These are phyloP conservation scores for Tylopilus sp. DNA, from an alignment of 1,284 basidiomycete species.

Conservation along the genomic window DNA sequence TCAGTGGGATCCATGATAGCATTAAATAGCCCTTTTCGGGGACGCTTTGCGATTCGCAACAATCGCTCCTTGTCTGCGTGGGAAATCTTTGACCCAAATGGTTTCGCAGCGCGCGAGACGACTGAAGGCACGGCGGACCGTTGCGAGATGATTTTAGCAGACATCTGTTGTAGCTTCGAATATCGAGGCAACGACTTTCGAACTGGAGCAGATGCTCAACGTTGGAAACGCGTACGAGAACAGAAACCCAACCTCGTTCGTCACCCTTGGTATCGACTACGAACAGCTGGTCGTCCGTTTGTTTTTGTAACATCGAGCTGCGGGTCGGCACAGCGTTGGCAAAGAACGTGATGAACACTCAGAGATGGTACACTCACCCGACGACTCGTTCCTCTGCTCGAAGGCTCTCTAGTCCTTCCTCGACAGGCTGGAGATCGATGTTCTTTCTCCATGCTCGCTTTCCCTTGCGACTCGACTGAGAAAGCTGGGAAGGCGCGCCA, in stretches of 20 bases:
- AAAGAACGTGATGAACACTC: not conserved
- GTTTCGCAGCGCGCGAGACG: conserved; percentile 46
- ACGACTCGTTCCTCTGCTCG: conserved; percentile 73
- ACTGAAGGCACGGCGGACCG: conserved; percentile 85
- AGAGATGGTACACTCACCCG: conserved; percentile 48
- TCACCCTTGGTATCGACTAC: conserved; percentile 76
- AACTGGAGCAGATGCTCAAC: conserved; percentile 37
- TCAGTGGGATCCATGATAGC: conserved; percentile 61
- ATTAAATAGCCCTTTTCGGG: conserved; percentile 65
- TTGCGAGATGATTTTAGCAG: conserved; percentile 76
- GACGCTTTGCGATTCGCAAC: conserved; percentile 66
- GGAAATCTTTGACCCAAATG: conserved; percentile 35
- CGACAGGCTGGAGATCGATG: conserved; percentile 74
- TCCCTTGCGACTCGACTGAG: conserved; percentile 77
- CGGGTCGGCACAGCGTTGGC: not conserved
- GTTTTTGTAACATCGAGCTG: conserved; percentile 58
- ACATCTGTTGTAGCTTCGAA: conserved; percentile 57
- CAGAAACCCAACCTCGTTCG: conserved; percentile 56
- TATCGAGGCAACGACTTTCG: conserved; percentile 54
- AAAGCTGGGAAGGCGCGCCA: conserved; percentile 30
- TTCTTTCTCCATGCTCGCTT: conserved; percentile 94
- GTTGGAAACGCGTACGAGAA: not conserved
- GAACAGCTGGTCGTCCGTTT: conserved; percentile 71
- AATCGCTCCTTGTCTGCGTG: conserved; percentile 71
- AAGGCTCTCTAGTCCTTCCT: conserved; percentile 66